Conservation (phyloP, 257 asterid genomes). For the Cynanchum wilfordii region DNA sequence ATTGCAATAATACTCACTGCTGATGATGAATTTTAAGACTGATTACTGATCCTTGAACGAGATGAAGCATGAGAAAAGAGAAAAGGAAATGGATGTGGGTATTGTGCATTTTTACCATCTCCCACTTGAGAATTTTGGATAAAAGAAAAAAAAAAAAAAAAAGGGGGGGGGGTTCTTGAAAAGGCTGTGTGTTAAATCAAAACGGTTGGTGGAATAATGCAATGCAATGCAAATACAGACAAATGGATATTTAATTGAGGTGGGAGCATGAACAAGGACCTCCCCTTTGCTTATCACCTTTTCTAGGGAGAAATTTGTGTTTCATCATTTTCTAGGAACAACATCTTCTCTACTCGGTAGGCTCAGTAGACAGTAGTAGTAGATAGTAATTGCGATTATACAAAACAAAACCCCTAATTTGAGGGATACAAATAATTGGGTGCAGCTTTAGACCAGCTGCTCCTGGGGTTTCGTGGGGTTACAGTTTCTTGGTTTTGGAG, state of each 20-base stretch:
- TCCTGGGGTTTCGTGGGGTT: background rate
- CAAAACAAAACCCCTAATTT: background rate
- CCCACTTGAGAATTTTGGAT: background rate
- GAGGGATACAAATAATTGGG: background rate
- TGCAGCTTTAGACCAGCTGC: background rate
- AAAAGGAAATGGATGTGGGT: background rate
- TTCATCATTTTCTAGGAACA: background rate
- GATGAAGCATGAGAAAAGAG: background rate
- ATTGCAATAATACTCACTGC: conserved; percentile 10
- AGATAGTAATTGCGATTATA: background rate
- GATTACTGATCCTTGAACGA: background rate
- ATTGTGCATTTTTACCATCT: background rate
- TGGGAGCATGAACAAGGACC: background rate
- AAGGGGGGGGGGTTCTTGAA: background rate
- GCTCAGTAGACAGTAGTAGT: background rate
- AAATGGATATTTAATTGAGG: background rate
- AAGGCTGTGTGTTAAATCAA: background rate
- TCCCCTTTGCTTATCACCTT: background rate
- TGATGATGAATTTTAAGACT: background rate
- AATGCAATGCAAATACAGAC: background rate
- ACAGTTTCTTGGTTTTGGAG: background rate
- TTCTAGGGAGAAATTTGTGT: background rate
- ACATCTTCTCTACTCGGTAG: background rate
- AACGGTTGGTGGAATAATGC: background rate
- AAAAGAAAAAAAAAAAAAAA: no score